A percentile compares a stretch with the other conserved stretches of the same genome.
These are phyloP conservation scores for Pyrrhoderma lamaoense DNA, from an alignment of 1,284 basidiomycete species.

Conservation along the genomic window DNA sequence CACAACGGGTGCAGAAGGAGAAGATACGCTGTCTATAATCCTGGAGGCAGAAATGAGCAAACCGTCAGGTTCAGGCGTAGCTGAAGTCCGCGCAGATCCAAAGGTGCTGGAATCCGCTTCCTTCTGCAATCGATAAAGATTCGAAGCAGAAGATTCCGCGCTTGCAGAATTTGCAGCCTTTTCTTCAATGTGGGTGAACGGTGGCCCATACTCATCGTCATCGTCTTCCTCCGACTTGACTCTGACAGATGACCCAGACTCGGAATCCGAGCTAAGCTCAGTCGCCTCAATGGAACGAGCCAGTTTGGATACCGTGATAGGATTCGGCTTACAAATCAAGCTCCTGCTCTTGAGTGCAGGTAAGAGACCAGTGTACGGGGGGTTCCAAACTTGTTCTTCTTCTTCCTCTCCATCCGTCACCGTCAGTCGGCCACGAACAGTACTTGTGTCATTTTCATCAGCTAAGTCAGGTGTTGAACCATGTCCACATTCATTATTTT, in stretches of 20 bases:
- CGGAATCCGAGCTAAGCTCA: constrained; percentile 5
- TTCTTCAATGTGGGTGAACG: constrained; percentile 1
- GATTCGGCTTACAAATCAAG: constrained; percentile 13
- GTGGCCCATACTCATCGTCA: too few relatives aligned
- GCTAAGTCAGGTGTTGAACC: constrained; percentile 10
- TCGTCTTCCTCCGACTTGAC: too few relatives aligned
- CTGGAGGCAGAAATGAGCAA: not conserved
- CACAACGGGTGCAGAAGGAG: not conserved
- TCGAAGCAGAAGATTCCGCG: constrained; percentile 7
- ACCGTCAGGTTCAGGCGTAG: too few relatives aligned
- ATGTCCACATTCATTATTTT: constrained; percentile 8
- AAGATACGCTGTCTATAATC: not conserved
- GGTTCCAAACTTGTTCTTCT: not conserved
- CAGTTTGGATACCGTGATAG: constrained; percentile 9
- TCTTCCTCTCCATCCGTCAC: constrained; percentile 9
- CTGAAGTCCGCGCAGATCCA: constrained; percentile 3
- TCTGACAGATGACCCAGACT: not conserved
- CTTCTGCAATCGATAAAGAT: constrained; percentile 14
- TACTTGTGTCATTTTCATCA: not conserved
- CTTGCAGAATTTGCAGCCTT: not conserved
- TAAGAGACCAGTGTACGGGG: too few relatives aligned
- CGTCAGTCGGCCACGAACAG: not conserved
- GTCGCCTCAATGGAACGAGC: too few relatives aligned
- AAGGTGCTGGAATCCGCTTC: constrained; percentile 7
- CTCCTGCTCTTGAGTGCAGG: too few relatives aligned